phyloP scores from a whole-genome alignment of 2,329 filamentous ascomycete species.

The Beauveria brongniartii region DNA sequence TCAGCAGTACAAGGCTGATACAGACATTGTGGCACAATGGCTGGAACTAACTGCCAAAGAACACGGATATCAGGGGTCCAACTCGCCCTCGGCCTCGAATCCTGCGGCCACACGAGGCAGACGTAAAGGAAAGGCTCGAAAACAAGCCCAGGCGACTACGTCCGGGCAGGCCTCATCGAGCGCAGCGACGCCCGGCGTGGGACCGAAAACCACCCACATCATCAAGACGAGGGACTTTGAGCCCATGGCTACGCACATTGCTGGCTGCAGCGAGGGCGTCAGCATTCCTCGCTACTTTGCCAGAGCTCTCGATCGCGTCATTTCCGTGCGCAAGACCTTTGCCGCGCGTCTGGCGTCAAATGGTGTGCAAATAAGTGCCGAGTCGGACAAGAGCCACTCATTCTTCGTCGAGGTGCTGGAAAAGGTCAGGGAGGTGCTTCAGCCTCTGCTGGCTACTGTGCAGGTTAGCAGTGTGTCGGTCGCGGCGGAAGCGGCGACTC shows the following conservation, averaged over 20 bases:
- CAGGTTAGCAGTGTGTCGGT: background rate
- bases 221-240: conserved; percentile 15
- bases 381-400: conserved; percentile 12
- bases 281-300: conserved; percentile 12
- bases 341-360: conserved; percentile 2
- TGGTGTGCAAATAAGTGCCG: background rate
- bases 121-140: conserved; percentile 12
- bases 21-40: conserved; percentile 15
- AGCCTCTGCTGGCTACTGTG: conserved; percentile 12
- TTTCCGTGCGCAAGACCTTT: conserved; percentile 15
- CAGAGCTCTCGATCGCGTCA: conserved; percentile 14
- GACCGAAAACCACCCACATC: background rate
- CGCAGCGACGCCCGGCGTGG: background rate
- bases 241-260: conserved; percentile 15
- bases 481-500: background rate
- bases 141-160: background rate
- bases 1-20: conserved; percentile 17
- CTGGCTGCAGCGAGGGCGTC: conserved; percentile 6
- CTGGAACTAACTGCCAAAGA: conserved; percentile 14
- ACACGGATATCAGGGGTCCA: conserved; percentile 8
- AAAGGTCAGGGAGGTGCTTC: conserved; percentile 14
- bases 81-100: background rate
- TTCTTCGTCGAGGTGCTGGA: conserved; percentile 17
- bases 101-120: conserved; percentile 2
- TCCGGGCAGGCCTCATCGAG: background rate